phyloP scores from a whole-genome alignment of 2,329 filamentous ascomycete genomes.

The Claviceps lovelessii region DNA sequence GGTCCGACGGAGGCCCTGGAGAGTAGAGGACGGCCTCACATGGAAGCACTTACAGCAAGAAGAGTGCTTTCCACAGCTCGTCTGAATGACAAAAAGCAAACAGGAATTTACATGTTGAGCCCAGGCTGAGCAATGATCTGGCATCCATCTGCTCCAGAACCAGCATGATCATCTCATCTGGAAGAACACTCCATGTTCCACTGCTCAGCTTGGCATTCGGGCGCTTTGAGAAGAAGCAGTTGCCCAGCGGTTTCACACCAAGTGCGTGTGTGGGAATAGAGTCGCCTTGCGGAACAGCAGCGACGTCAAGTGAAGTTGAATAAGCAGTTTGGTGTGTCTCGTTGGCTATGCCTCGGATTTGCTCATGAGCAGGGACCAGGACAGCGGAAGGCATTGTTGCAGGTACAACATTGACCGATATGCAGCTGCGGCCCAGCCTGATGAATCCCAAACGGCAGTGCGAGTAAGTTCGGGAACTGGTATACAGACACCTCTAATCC shows the following conservation, averaged over 20 bases:
- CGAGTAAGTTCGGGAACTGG: neutral
- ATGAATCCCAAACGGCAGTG: neutral
- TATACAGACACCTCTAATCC: neutral
- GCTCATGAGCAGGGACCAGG: neutral
- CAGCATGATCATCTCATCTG: conserved; percentile 67
- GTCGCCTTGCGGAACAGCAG: conserved; percentile 9
- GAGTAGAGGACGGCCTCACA: neutral
- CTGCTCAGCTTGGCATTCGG: conserved; percentile 52
- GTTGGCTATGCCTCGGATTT: neutral
- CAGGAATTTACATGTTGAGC: conserved; percentile 68
- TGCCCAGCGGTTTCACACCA: conserved; percentile 74
- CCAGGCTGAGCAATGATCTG: conserved; percentile 46
- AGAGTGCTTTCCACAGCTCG: conserved; percentile 78
- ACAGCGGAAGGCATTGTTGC: conserved; percentile 4
- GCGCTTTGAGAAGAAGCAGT: conserved; percentile 54
- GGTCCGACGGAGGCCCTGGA: neutral
- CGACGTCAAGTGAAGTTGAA: neutral
- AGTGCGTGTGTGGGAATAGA: conserved; percentile 67
- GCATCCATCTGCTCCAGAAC: conserved; percentile 64
- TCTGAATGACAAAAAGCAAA: conserved; percentile 75
- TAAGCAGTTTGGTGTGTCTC: neutral
- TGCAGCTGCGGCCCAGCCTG: neutral
- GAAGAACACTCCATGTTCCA: conserved; percentile 52
- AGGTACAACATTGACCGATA: neutral
- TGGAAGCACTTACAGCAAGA: conserved; percentile 56